Evolutionary conservation across 2,329 filamentous ascomycete species (phyloP).

Genomic region (Aspergillus sp.): DNA sequence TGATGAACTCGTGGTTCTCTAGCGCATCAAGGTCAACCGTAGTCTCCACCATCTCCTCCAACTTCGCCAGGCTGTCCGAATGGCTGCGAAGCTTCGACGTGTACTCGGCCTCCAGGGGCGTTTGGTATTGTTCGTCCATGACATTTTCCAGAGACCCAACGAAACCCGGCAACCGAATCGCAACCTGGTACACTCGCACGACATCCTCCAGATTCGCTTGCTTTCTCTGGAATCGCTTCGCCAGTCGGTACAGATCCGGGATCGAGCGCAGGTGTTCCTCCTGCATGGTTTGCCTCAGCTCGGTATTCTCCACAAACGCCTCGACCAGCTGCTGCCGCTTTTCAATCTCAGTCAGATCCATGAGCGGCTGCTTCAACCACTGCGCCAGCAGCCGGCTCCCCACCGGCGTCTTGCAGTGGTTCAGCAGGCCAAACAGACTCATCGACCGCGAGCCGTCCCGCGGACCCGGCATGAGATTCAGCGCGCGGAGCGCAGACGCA

Average conservation of each 20-base stretch:
- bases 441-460: conserved; percentile 95
- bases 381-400: conserved; percentile 87
- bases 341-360: conserved; percentile 86
- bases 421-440: conserved; percentile 90
- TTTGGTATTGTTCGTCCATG: conserved; percentile 92
- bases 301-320: conserved; percentile 89
- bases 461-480: conserved; percentile 95
- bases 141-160: conserved; percentile 85
- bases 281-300: conserved; percentile 91
- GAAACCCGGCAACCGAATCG: conserved; percentile 87
- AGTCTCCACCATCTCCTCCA: conserved; percentile 98
- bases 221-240: conserved; percentile 91
- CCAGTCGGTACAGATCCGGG: conserved; percentile 87
- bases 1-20: conserved; percentile 96
- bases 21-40: conserved; percentile 94
- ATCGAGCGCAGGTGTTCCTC: conserved; percentile 92
- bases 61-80: conserved; percentile 74
- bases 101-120: conserved; percentile 82
- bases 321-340: conserved; percentile 91
- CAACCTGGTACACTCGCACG: conserved; percentile 89
- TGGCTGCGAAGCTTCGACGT: conserved; percentile 77
- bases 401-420: conserved; percentile 95
- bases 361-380: conserved; percentile 96
- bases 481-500: conserved; percentile 85
- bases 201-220: conserved; percentile 93